Conservation (phyloP, 2,329 filamentous ascomycete species). For the Botryotinia narcissicola region DNA sequence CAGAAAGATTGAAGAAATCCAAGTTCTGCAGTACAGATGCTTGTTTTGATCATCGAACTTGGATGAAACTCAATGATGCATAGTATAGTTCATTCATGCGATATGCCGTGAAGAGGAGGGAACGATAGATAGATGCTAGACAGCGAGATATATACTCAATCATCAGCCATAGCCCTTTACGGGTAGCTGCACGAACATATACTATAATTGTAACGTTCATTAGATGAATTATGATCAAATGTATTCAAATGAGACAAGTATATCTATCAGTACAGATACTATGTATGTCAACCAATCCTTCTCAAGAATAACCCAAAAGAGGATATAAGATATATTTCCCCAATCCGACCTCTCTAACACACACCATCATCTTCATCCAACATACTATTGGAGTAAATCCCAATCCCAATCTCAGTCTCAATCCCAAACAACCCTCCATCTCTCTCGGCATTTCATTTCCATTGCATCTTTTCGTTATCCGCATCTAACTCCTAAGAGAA, state of each 20-base stretch:
- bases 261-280: neutral
- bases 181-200: neutral
- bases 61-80: neutral
- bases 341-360: neutral
- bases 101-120: neutral
- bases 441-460: neutral
- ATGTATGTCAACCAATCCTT: neutral
- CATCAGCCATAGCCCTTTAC: neutral
- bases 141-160: neutral
- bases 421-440: neutral
- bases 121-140: neutral
- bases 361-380: neutral
- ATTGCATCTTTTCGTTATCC: neutral
- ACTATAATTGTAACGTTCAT: neutral
- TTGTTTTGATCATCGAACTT: neutral
- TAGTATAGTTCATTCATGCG: neutral
- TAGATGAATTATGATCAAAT: neutral
- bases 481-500: neutral
- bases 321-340: neutral
- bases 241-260: neutral
- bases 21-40: neutral
- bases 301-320: neutral
- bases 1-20: neutral
- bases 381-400: slow-evolving; percentile 1
- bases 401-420: no score